These are phyloP conservation scores for Stephanodiscus minutulus DNA, from an alignment of 108 stramenopile species.

Conservation along the genomic window DNA sequence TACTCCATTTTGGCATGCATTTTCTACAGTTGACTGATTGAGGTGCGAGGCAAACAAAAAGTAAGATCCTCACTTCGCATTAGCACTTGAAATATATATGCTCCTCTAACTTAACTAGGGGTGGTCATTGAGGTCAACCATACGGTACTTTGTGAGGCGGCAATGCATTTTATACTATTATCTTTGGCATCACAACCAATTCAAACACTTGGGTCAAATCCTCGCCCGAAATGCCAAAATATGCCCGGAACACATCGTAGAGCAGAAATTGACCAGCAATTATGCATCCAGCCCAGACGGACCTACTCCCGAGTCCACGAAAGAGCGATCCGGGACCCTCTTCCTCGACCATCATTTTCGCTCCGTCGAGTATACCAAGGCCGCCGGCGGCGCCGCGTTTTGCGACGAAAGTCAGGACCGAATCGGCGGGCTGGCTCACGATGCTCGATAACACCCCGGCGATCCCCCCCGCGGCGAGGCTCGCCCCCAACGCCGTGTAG, in stretches of 20 bases:
- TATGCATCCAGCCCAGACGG: conserved; percentile 88
- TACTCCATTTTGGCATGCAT: no score
- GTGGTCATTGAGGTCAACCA: no score
- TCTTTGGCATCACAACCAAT: conserved; percentile 24
- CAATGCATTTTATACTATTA: no score
- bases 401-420: conserved; percentile 77
- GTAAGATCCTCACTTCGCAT: no score
- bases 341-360: conserved; percentile 70
- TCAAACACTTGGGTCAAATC: conserved; percentile 83
- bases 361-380: conserved; percentile 65
- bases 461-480: conserved; percentile 86
- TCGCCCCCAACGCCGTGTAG: conserved; percentile 75
- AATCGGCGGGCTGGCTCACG: conserved; percentile 93
- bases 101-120: no score
- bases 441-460: conserved; percentile 81
- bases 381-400: conserved; percentile 52
- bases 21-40: no score
- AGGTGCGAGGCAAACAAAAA: no score
- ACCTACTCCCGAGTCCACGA: conserved; percentile 88
- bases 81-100: no score
- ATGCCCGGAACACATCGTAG: conserved; percentile 88
- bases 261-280: conserved; percentile 94
- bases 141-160: no score
- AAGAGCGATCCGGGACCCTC: conserved; percentile 77
- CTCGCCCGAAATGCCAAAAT: conserved; percentile 76